Conservation (phyloP, 2,329 filamentous ascomycete genomes). For the Exophiala spinifera region DNA sequence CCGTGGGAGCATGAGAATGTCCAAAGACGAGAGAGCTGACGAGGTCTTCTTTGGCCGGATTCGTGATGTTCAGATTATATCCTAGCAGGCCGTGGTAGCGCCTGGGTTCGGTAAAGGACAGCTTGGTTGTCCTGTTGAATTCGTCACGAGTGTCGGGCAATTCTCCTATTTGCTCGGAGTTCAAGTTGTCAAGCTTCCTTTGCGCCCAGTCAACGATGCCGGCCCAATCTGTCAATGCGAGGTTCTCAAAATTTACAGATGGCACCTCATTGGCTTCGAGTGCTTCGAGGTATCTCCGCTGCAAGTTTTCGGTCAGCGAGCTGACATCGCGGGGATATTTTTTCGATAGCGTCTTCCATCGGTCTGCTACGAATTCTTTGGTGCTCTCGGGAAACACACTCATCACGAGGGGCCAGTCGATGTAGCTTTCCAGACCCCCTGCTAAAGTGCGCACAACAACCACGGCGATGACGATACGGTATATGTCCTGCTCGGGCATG, state of each 20-base stretch:
- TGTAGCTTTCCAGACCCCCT: constrained; percentile 42
- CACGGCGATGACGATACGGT: constrained; percentile 42
- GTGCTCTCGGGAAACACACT: constrained; percentile 42
- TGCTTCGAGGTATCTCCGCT: constrained; percentile 45
- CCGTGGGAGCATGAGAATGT: constrained; percentile 23
- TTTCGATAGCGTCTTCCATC: constrained; percentile 38
- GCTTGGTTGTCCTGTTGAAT: constrained; percentile 42
- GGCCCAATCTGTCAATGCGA: constrained; percentile 47
- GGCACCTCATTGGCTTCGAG: constrained; percentile 45
- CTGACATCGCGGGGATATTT: constrained; percentile 40
- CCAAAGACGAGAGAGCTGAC: constrained; percentile 38
- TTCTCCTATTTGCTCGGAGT: constrained; percentile 37
- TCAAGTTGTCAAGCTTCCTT: constrained; percentile 40
- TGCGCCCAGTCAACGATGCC: constrained; percentile 47
- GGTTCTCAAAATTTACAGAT: constrained; percentile 42
- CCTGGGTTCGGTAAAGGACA: constrained; percentile 36
- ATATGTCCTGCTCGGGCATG: constrained; percentile 20
- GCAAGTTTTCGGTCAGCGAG: constrained; percentile 47
- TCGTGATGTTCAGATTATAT: constrained; percentile 32
- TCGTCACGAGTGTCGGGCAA: constrained; percentile 45
- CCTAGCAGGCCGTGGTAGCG: constrained; percentile 39
- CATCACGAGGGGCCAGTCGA: constrained; percentile 47
- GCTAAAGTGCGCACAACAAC: constrained; percentile 45
- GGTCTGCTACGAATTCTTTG: constrained; percentile 37
- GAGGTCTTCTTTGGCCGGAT: constrained; percentile 36